Evolutionary conservation across 148 eudicot species (phyloP).

Genomic region (Arbutus unedo): DNA sequence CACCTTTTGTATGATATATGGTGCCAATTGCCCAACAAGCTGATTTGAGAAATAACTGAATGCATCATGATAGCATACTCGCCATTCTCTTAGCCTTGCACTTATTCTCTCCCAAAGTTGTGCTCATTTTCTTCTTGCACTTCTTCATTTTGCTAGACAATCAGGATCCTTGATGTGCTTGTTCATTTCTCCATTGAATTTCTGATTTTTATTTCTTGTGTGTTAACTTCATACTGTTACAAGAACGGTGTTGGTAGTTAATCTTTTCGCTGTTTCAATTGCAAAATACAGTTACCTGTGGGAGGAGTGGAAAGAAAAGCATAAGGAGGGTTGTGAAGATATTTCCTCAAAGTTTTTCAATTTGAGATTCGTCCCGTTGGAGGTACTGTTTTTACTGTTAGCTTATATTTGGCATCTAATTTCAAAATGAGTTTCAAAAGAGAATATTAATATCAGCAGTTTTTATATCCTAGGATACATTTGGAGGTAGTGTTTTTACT

Average conservation of each 20-base stretch:
- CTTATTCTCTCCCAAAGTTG: not conserved
- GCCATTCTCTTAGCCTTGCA: not conserved
- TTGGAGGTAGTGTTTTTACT: not conserved
- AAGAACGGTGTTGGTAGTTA: not conserved
- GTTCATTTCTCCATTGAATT: not conserved
- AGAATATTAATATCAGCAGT: not conserved
- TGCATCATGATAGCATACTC: not conserved
- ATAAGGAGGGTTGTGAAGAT: conserved; percentile 62
- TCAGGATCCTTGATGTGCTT: not conserved
- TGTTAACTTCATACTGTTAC: not conserved
- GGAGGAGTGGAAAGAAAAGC: conserved; percentile 97
- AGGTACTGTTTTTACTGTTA: conserved; percentile 44
- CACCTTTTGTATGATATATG: not conserved
- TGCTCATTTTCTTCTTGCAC: not conserved
- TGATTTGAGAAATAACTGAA: not conserved
- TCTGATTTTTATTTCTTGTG: not conserved
- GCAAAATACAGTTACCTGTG: conserved; percentile 62
- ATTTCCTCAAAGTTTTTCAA: conserved; percentile 46
- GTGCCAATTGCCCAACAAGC: not conserved
- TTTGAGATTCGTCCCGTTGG: conserved; percentile 68
- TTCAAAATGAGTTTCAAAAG: not conserved
- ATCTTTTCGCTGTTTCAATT: conserved; percentile 18
- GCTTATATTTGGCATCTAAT: not conserved
- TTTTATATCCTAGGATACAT: not conserved
- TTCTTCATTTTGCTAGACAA: not conserved